phyloP scores from a whole-genome alignment of 495 filamentous ascomycete species.

The Rhypophila decipiens region DNA sequence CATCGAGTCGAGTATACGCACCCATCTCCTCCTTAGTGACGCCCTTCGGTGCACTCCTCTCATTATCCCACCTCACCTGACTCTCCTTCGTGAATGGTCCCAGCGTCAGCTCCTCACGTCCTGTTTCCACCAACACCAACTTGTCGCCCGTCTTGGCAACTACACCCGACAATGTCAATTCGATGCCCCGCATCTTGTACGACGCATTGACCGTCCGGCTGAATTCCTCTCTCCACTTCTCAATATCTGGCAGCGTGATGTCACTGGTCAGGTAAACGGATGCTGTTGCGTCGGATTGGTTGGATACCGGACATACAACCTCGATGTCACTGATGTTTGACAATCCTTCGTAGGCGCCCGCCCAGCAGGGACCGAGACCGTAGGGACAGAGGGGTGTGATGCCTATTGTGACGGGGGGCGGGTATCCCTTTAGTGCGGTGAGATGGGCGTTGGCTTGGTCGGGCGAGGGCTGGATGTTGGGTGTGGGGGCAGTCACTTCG shows the following conservation, averaged over 20 bases:
- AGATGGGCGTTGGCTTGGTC: not conserved
- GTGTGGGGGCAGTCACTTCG: not conserved
- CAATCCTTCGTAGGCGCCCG: constrained; percentile 6
- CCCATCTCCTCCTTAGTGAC: not conserved
- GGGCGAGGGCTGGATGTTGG: not conserved
- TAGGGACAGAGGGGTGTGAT: constrained; percentile 5
- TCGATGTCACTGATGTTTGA: constrained; percentile 2
- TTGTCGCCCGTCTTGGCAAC: not conserved
- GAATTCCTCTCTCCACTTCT: constrained; percentile 3
- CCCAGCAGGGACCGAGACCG: constrained; percentile 10
- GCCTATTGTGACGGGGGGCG: constrained; percentile 2
- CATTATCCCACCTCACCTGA: not conserved
- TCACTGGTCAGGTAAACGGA: not conserved
- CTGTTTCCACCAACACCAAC: not conserved
- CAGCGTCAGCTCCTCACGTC: not conserved
- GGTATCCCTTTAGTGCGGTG: not conserved
- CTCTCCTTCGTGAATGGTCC: not conserved
- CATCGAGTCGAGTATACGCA: not conserved
- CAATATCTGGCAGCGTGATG: constrained; percentile 1
- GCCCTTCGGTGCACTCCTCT: not conserved
- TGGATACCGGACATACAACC: not conserved
- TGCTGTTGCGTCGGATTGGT: constrained; percentile 5
- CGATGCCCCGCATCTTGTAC: constrained; percentile 5
- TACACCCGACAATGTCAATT: not conserved
- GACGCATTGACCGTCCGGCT: not conserved